Conservation (phyloP, 148 eudicot species). For the Pharnaceum exiguum region DNA sequence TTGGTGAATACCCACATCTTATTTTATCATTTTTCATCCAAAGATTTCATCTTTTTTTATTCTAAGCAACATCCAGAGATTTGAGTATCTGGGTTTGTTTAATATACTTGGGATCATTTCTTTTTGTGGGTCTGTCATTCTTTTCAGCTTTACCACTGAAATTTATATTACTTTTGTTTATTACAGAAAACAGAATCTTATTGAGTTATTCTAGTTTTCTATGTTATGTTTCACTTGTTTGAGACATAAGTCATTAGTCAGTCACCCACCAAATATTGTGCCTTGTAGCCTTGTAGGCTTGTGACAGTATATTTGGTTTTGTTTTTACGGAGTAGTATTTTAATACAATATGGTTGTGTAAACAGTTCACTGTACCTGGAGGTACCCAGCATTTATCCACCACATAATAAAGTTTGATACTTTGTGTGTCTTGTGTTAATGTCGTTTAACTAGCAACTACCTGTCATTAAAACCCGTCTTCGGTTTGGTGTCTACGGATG, state of each 20-base stretch:
- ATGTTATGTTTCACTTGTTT: slow-evolving; percentile 5
- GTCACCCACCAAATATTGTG: slow-evolving; percentile 3
- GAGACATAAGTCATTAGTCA: neutral
- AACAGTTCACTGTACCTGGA: slow-evolving; percentile 34
- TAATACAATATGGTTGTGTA: slow-evolving; percentile 4
- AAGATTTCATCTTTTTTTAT: slow-evolving; percentile 1
- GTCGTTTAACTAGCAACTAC: slow-evolving; percentile 18
- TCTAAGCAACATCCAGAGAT: neutral
- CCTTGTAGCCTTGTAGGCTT: too few relatives aligned
- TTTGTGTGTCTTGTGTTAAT: slow-evolving; percentile 19
- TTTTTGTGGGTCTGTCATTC: slow-evolving; percentile 10
- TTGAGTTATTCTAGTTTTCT: neutral
- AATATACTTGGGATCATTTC: neutral
- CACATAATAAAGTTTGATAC: slow-evolving; percentile 17
- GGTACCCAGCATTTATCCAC: slow-evolving; percentile 28
- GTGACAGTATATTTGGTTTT: slow-evolving; percentile 8
- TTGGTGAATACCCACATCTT: neutral
- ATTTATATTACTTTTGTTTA: neutral
- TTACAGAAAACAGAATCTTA: neutral
- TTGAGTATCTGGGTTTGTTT: slow-evolving; percentile 19
- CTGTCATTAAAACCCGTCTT: slow-evolving; percentile 26
- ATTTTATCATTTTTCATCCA: neutral
- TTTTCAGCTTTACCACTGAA: too few relatives aligned
- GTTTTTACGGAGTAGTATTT: too few relatives aligned
- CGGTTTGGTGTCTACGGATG: slow-evolving; percentile 18